Evolutionary conservation across 768 basidiomycete species (phyloP).

Genomic region (Boletus rubropictus): DNA sequence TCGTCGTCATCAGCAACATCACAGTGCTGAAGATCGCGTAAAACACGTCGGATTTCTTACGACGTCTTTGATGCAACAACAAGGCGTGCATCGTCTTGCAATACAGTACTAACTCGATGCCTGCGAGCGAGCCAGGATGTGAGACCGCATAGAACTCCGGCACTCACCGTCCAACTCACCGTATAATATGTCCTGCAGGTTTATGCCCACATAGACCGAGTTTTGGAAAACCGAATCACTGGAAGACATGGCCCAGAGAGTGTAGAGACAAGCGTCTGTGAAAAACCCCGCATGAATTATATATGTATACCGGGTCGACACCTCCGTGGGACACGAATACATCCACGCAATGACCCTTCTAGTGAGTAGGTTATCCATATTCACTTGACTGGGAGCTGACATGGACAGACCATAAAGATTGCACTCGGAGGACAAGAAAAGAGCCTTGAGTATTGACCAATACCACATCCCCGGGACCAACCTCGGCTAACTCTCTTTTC

Average conservation of each 20-base stretch:
- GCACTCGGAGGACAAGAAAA: not conserved
- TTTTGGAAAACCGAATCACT: constrained; percentile 17
- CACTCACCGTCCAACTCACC: constrained; percentile 4
- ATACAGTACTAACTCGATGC: constrained; percentile 23
- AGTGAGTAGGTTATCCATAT: too few species aligned
- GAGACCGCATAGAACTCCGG: not conserved
- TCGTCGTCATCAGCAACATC: constrained; percentile 30
- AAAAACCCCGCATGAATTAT: not conserved
- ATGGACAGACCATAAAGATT: not conserved
- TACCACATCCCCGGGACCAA: too few species aligned
- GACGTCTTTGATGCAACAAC: constrained; percentile 2
- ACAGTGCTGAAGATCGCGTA: constrained; percentile 23
- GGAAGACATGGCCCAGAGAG: constrained; percentile 12
- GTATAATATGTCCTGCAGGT: constrained; percentile 22
- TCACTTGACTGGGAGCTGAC: not conserved
- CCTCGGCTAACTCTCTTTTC: not conserved
- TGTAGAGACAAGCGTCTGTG: not conserved
- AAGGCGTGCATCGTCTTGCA: constrained; percentile 20
- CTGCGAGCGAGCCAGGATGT: constrained; percentile 2
- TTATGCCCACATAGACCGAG: constrained; percentile 23
- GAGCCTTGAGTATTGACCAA: not conserved
- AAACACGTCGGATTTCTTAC: constrained; percentile 13
- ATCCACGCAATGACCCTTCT: too few species aligned
- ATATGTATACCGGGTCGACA: not conserved
- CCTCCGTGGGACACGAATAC: not conserved